A percentile compares a stretch with the other conserved stretches of the same genome.
Conservation (phyloP, 177 flowering plant species). For the Telopea speciosissima region DNA sequence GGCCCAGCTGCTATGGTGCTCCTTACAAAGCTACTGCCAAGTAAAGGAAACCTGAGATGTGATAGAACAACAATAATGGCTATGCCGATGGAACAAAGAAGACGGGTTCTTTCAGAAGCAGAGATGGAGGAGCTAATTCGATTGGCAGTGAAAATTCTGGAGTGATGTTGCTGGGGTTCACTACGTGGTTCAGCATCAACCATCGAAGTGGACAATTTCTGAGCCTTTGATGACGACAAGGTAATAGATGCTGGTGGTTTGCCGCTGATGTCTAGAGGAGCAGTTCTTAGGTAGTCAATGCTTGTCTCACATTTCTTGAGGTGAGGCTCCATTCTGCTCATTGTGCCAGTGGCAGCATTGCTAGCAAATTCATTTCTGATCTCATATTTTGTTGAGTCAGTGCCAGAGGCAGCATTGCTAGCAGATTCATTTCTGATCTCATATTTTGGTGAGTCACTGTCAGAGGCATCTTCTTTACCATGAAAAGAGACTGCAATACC, state of each 20-base stretch:
- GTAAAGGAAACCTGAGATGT: conserved; percentile 34
- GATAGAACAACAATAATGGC: conserved; percentile 56
- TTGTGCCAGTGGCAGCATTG: conserved; percentile 1
- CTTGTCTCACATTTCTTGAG: conserved; percentile 7
- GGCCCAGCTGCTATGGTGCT: conserved; percentile 43
- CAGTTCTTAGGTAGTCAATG: conserved; percentile 7
- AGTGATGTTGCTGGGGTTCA: conserved; percentile 8
- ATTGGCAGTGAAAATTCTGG: conserved; percentile 24
- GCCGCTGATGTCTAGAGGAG: conserved; percentile 13
- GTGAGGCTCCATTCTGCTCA: conserved; percentile 6
- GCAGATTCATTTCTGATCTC: conserved; percentile 1
- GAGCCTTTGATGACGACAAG: conserved; percentile 16
- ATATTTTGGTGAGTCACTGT: conserved; percentile 7
- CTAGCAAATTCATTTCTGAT: background rate
- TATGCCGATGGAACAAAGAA: conserved; percentile 34
- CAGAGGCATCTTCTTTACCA: conserved; percentile 6
- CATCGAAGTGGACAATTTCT: conserved; percentile 13
- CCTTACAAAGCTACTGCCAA: conserved; percentile 31
- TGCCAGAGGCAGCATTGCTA: conserved; percentile 4
- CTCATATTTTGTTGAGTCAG: no score
- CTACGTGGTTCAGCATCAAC: conserved; percentile 7
- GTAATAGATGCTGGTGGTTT: conserved; percentile 11
- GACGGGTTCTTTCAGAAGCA: conserved; percentile 44
- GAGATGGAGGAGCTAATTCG: conserved; percentile 44
- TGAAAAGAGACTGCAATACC: conserved; percentile 13